Conservation (phyloP, 1,284 basidiomycete species). For the Ceratobasidium sp. region DNA sequence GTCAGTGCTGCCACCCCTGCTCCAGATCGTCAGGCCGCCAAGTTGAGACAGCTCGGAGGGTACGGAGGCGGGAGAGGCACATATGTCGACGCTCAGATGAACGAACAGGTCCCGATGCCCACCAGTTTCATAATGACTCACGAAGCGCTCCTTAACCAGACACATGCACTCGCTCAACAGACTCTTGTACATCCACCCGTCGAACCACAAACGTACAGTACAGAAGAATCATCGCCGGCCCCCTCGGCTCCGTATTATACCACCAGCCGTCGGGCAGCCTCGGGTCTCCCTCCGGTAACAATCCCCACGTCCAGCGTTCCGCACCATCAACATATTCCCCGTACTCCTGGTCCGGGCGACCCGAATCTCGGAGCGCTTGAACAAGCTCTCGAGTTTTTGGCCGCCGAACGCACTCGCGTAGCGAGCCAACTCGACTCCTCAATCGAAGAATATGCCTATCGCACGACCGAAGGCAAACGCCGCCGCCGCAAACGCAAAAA, state of each 20-base stretch:
- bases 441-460: slow-evolving; percentile 36
- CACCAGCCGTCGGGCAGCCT: slow-evolving; percentile 48
- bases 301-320: slow-evolving; percentile 43
- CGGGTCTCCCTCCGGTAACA: slow-evolving; percentile 50
- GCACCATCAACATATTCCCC: slow-evolving; percentile 20
- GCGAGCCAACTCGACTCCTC: slow-evolving; percentile 54
- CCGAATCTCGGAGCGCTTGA: slow-evolving; percentile 66
- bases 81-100: slow-evolving; percentile 37
- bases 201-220: neutral
- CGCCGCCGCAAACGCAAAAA: slow-evolving; percentile 37
- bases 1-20: slow-evolving; percentile 41
- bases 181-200: neutral
- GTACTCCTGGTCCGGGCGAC: slow-evolving; percentile 51
- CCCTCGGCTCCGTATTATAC: slow-evolving; percentile 17
- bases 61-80: slow-evolving; percentile 48
- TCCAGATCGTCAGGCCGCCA: slow-evolving; percentile 47
- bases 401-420: slow-evolving; percentile 64
- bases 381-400: slow-evolving; percentile 67
- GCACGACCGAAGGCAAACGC: slow-evolving; percentile 30
- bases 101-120: neutral
- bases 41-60: slow-evolving; percentile 45
- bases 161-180: slow-evolving; percentile 7
- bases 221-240: neutral
- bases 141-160: slow-evolving; percentile 35
- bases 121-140: slow-evolving; percentile 12